These are phyloP conservation scores for Cryptococcus sp. DNA, from an alignment of 1,284 basidiomycete genomes.

Conservation along the genomic window DNA sequence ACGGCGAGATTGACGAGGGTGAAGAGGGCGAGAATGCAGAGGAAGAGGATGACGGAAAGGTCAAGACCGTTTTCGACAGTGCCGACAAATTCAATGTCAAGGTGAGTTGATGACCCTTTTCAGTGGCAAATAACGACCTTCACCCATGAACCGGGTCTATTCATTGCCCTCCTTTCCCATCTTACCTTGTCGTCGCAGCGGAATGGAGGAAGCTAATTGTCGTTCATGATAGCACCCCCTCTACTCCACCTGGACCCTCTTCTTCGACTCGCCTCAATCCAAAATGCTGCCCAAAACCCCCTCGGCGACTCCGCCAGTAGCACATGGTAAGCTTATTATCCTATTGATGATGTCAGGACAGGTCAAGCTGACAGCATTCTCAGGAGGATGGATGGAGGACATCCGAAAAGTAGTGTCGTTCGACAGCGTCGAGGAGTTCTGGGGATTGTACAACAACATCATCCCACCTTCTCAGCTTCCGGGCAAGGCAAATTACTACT, in stretches of 20 bases:
- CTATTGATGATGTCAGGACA: conserved; percentile 53
- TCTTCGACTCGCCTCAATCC: conserved; percentile 90
- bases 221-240: conserved; percentile 71
- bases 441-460: conserved; percentile 99
- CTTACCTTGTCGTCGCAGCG: too few species aligned
- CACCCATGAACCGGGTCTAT: too few species aligned
- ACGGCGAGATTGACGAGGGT: conserved; percentile 42
- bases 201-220: too few species aligned
- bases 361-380: conserved; percentile 9
- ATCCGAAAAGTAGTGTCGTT: conserved; percentile 92
- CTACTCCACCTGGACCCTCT: conserved; percentile 92
- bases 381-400: conserved; percentile 93
- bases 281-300: conserved; percentile 85
- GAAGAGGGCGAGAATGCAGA: conserved; percentile 30
- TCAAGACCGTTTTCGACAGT: conserved; percentile 87
- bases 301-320: conserved; percentile 63
- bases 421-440: conserved; percentile 95
- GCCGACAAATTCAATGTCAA: conserved; percentile 89
- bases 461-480: conserved; percentile 92
- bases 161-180: too few species aligned
- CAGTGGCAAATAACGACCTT: neutral
- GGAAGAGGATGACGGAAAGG: conserved; percentile 45
- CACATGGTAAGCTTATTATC: conserved; percentile 53
- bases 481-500: conserved; percentile 96
- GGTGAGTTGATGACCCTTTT: conserved; percentile 54